Percentiles rank a stretch among this genome's conserved stretches.
Evolutionary conservation across 192 early-diverging fungal genomes (phyloP).

Genomic region (Coemansia sp.): DNA sequence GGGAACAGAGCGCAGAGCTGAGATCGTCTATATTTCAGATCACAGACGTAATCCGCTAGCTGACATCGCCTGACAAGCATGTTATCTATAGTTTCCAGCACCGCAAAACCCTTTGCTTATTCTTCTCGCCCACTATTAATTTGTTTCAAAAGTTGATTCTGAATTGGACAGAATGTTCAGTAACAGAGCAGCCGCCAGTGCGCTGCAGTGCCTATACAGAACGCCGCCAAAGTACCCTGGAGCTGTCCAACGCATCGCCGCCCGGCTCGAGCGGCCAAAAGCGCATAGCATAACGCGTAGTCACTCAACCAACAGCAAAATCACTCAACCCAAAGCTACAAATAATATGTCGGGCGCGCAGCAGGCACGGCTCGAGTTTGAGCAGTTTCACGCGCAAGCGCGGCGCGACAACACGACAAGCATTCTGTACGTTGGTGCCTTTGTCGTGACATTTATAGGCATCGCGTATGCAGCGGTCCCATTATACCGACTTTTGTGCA

Average conservation of each 20-base stretch:
- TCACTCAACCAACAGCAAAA: background rate
- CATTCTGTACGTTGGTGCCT: slow-evolving; percentile 74
- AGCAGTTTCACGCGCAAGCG: slow-evolving; percentile 28
- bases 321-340: no score
- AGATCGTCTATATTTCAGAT: no score
- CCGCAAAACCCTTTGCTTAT: no score
- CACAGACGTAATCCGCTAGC: no score
- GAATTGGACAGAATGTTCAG: background rate
- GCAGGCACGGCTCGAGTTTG: slow-evolving; percentile 10
- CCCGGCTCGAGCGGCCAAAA: background rate
- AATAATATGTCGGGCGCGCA: no score
- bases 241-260: background rate
- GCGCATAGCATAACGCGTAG: background rate
- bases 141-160: no score
- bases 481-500: slow-evolving; percentile 92
- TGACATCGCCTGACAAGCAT: no score
- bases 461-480: slow-evolving; percentile 92
- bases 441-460: slow-evolving; percentile 83
- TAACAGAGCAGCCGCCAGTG: background rate
- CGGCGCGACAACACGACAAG: slow-evolving; percentile 46
- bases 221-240: background rate
- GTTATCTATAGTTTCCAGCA: no score
- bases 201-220: background rate
- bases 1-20: no score
- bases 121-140: no score